These are phyloP conservation scores for Metarhizium guizhouense DNA, from an alignment of 2,329 filamentous ascomycete genomes.

Conservation along the genomic window DNA sequence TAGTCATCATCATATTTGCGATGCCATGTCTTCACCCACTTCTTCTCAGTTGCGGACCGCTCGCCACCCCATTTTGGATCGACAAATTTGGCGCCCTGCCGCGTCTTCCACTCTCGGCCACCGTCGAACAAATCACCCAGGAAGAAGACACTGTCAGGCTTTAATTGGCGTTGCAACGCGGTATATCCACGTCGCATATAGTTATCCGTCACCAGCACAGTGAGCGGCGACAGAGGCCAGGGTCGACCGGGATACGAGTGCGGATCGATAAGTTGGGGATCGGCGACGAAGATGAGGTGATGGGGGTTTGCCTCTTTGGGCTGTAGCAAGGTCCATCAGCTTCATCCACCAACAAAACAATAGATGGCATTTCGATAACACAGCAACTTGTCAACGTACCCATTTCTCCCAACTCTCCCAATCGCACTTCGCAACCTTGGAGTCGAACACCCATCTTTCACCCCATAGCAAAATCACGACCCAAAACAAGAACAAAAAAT, in stretches of 20 bases:
- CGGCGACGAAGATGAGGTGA: conserved; percentile 74
- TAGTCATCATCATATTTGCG: conserved; percentile 70
- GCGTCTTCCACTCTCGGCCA: conserved; percentile 86
- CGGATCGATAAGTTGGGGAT: conserved; percentile 86
- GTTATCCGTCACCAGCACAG: conserved; percentile 65
- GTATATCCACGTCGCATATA: conserved; percentile 79
- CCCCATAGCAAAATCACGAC: conserved; percentile 72
- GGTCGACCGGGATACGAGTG: conserved; percentile 86
- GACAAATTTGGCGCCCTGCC: conserved; percentile 41
- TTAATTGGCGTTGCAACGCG: conserved; percentile 64
- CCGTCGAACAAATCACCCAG: conserved; percentile 93
- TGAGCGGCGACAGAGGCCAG: conserved; percentile 47
- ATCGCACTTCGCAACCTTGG: conserved; percentile 60
- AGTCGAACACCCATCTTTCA: conserved; percentile 69
- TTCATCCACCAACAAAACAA: neutral
- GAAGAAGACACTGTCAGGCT: conserved; percentile 85
- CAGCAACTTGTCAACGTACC: conserved; percentile 44
- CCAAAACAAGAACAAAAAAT: conserved; percentile 66
- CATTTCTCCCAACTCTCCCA: conserved; percentile 92
- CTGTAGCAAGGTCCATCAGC: conserved; percentile 35
- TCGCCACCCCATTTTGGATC: conserved; percentile 50
- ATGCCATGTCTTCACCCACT: conserved; percentile 56
- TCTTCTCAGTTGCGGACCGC: conserved; percentile 42
- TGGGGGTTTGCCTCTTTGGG: conserved; percentile 71
- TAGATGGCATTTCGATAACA: neutral